A percentile compares a stretch with the other conserved stretches of the same genome.
phyloP scores from a whole-genome alignment of 768 basidiomycete genomes.

The Mycena haematopus region DNA sequence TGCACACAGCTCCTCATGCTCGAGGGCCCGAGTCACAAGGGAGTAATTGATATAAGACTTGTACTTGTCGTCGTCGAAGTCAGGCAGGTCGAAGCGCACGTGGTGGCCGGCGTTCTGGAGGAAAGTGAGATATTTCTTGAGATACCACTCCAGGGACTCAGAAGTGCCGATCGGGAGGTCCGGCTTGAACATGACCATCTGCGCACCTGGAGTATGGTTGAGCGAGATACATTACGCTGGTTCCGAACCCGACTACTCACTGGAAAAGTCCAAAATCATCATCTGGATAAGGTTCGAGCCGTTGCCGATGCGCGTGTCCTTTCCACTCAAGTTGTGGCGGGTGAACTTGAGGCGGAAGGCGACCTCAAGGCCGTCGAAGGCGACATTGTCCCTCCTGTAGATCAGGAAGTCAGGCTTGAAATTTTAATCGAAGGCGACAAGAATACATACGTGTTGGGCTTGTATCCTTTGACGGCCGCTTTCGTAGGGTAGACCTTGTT shows the following conservation, averaged over 20 bases:
- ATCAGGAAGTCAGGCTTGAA: not conserved
- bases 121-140: constrained; percentile 30
- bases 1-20: constrained; percentile 16
- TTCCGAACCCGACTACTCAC: not conserved
- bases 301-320: constrained; percentile 14
- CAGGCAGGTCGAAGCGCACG: constrained; percentile 34
- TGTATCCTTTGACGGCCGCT: constrained; percentile 9
- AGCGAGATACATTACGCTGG: not conserved
- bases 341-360: constrained; percentile 18
- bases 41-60: constrained; percentile 33
- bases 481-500: constrained; percentile 25
- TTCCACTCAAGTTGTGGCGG: constrained; percentile 15
- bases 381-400: constrained; percentile 4
- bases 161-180: not conserved
- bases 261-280: constrained; percentile 18
- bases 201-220: constrained; percentile 5
- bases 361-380: constrained; percentile 1
- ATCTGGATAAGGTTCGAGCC: constrained; percentile 16
- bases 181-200: constrained; percentile 9
- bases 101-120: constrained; percentile 32
- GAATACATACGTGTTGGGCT: not conserved
- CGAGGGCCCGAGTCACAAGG: constrained; percentile 19
- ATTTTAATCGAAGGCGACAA: not conserved
- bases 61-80: constrained; percentile 31
- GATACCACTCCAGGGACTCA: constrained; percentile 27